Evolutionary conservation across 108 stramenopile species (phyloP).

Genomic region (Hondaea fermentalgiana): DNA sequence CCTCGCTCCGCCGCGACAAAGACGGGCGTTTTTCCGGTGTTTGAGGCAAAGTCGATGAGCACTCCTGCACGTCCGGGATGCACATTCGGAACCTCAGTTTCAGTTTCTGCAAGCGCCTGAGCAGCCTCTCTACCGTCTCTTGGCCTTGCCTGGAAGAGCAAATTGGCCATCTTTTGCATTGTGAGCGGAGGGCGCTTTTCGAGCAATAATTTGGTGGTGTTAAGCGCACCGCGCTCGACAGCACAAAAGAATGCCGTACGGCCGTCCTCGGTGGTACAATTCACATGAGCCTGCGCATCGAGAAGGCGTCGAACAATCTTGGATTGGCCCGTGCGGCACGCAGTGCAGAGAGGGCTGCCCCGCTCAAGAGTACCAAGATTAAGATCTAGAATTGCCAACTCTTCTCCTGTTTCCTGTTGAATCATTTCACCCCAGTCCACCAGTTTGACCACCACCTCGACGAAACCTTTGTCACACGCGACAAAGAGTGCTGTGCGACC

Average conservation of each 20-base stretch:
- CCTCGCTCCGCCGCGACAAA: not conserved
- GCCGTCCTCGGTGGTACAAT: not conserved
- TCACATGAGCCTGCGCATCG: not conserved
- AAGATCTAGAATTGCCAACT: not conserved
- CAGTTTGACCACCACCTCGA: not conserved
- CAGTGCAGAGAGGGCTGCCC: not conserved
- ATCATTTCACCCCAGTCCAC: slow-evolving; percentile 13
- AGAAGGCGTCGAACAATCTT: not conserved
- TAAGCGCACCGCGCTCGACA: not conserved
- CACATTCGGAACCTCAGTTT: not conserved
- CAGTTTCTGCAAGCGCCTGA: not conserved
- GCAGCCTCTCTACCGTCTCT: not conserved
- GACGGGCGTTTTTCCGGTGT: not conserved
- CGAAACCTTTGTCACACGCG: not conserved
- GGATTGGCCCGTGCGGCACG: not conserved
- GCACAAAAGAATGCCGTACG: slow-evolving; percentile 7
- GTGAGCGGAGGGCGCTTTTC: slow-evolving; percentile 9
- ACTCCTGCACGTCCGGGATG: not conserved
- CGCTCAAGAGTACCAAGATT: not conserved
- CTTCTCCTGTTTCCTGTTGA: not conserved
- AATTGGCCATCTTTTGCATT: not conserved
- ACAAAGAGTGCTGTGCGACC: not conserved
- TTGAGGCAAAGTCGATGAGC: not conserved
- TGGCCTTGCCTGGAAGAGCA: not conserved
- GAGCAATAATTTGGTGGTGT: not conserved